These are phyloP conservation scores for Triticum monococcum DNA, from an alignment of 176 grass and related monocot species.

Conservation along the genomic window DNA sequence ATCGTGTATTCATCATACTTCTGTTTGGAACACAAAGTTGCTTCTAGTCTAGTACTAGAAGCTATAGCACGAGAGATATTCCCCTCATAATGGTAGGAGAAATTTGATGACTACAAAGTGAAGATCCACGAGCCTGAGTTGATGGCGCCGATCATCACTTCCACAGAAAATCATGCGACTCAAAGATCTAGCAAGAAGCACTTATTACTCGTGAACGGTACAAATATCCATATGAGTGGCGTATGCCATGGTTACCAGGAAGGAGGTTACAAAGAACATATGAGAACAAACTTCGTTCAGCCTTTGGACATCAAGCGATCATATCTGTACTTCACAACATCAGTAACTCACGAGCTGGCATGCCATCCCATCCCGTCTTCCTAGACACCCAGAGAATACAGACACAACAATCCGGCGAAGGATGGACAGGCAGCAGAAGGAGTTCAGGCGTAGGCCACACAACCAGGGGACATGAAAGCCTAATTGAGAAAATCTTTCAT, in stretches of 20 bases:
- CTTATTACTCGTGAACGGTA: not conserved
- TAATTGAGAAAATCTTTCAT: constrained; percentile 76
- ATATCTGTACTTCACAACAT: not conserved
- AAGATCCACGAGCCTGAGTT: not conserved
- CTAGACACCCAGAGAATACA: not conserved
- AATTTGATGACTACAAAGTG: not conserved
- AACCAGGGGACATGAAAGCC: not conserved
- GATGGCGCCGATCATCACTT: not conserved
- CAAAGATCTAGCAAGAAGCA: too few relatives aligned
- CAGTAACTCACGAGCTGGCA: not conserved
- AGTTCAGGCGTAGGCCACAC: not conserved
- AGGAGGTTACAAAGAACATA: not conserved
- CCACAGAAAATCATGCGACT: not conserved
- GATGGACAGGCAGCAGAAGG: not conserved
- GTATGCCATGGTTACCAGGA: not conserved
- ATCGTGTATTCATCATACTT: not conserved
- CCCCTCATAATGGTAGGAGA: too few relatives aligned
- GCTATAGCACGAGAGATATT: too few relatives aligned
- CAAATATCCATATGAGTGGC: not conserved
- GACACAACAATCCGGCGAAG: not conserved
- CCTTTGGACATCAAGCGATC: not conserved
- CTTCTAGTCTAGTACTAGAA: too few relatives aligned
- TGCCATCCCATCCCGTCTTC: not conserved
- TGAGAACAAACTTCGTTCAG: not conserved
- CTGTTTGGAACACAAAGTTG: not conserved